Conservation (phyloP, 495 filamentous ascomycete species). For the Penicillium mononematosum region DNA sequence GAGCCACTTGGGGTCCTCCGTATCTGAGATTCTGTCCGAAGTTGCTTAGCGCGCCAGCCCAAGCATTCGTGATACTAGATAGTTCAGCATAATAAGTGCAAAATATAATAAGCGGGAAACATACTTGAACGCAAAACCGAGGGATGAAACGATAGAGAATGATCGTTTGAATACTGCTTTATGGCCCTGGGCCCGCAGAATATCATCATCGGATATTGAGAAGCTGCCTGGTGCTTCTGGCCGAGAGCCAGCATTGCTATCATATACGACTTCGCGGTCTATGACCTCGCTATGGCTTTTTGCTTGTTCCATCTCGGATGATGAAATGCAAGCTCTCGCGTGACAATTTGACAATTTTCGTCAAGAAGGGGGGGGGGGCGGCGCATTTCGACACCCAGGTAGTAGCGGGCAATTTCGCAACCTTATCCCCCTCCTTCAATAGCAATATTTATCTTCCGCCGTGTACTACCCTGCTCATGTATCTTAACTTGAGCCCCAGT, state of each 20-base stretch:
- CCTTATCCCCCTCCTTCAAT: not conserved
- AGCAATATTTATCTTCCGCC: no score
- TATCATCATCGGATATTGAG: conserved; percentile 17
- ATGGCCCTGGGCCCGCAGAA: conserved; percentile 38
- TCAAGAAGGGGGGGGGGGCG: not conserved
- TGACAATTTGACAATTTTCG: not conserved
- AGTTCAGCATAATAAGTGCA: not conserved
- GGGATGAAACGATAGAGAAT: conserved; percentile 30
- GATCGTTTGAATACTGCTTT: conserved; percentile 28
- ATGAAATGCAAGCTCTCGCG: not conserved
- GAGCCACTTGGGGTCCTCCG: not conserved
- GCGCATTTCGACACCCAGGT: not conserved
- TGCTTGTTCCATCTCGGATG: not conserved
- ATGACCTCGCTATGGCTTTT: not conserved
- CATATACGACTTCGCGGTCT: not conserved
- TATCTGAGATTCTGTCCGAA: not conserved
- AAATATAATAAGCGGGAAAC: not conserved
- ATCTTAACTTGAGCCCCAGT: not conserved
- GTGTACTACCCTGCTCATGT: not conserved
- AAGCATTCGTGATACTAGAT: conserved; percentile 35
- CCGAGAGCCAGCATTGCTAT: not conserved
- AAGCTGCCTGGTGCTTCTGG: not conserved
- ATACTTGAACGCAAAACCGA: conserved; percentile 33
- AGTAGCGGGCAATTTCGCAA: not conserved
- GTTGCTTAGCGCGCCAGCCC: conserved; percentile 23